Conservation (phyloP, 2,329 filamentous ascomycete species). For the Ophiostoma sp. region DNA sequence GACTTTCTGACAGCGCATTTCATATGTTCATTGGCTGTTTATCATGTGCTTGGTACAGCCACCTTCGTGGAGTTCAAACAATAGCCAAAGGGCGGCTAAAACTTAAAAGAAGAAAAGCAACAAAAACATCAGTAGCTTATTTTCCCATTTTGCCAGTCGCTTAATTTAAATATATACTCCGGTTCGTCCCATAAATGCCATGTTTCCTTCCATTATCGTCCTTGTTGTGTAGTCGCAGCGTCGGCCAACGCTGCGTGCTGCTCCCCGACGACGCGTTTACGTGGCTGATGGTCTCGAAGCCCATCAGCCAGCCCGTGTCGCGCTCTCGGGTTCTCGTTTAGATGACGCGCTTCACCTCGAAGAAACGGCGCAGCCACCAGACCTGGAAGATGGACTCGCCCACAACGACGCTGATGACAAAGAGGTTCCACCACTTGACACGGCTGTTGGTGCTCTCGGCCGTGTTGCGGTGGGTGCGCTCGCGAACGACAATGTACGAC, state of each 20-base stretch:
- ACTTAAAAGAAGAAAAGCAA: neutral
- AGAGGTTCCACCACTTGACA: slow-evolving; percentile 99
- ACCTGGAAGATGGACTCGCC: slow-evolving; percentile 97
- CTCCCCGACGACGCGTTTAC: too few relatives aligned
- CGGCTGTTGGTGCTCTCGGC: slow-evolving; percentile 95
- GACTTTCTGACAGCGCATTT: too few relatives aligned
- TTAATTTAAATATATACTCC: slow-evolving; percentile 5
- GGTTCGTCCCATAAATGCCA: slow-evolving; percentile 6
- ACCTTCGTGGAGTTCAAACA: neutral
- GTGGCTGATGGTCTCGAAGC: too few relatives aligned
- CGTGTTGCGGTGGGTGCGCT: slow-evolving; percentile 95
- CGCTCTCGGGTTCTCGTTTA: slow-evolving; percentile 33
- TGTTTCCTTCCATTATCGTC: slow-evolving; percentile 1
- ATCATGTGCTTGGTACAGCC: neutral
- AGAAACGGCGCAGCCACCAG: slow-evolving; percentile 98
- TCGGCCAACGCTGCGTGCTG: too few relatives aligned
- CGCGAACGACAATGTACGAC: slow-evolving; percentile 89
- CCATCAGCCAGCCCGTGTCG: neutral
- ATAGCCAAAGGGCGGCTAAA: neutral
- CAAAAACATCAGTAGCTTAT: neutral
- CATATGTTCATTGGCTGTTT: too few relatives aligned
- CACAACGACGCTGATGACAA: slow-evolving; percentile 82
- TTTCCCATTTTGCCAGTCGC: slow-evolving; percentile 12
- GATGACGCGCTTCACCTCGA: slow-evolving; percentile 72
- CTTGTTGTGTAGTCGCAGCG: neutral